Evolutionary conservation across 768 basidiomycete genomes (phyloP).

Genomic region (Rhodocollybia butyracea): DNA sequence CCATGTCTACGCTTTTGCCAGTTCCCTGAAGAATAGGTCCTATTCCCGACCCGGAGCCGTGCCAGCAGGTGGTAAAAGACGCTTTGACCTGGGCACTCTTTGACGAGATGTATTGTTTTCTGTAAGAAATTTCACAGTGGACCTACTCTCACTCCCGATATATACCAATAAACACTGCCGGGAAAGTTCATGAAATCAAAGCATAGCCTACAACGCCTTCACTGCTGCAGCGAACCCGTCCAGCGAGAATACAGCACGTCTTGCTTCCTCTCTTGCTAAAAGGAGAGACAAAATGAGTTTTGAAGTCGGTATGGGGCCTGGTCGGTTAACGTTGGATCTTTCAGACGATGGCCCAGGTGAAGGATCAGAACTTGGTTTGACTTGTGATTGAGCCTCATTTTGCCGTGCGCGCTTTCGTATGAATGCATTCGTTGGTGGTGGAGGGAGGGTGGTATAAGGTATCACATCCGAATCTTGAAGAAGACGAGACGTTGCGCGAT

Average conservation of each 20-base stretch:
- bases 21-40: too few relatives aligned
- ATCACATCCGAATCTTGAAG: constrained; percentile 16
- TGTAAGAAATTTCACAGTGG: too few relatives aligned
- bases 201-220: neutral
- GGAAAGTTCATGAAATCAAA: too few relatives aligned
- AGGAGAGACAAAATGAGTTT: neutral
- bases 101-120: too few relatives aligned
- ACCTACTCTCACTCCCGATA: too few relatives aligned
- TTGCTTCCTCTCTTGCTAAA: constrained; percentile 5
- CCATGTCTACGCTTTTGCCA: too few relatives aligned
- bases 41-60: too few relatives aligned
- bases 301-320: neutral
- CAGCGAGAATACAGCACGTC: neutral
- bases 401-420: constrained; percentile 26
- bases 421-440: constrained; percentile 39
- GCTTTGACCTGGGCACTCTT: too few relatives aligned
- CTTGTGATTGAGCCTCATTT: constrained; percentile 8
- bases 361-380: neutral
- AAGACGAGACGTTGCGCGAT: neutral
- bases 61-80: too few relatives aligned
- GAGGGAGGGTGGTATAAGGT: constrained; percentile 34
- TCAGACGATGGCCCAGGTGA: neutral
- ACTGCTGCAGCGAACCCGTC: neutral
- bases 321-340: neutral
- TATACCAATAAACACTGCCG: too few relatives aligned